Base-by-base conservation (phyloP, 257 asterid species). In the Thymus mandschuricus region DNA sequence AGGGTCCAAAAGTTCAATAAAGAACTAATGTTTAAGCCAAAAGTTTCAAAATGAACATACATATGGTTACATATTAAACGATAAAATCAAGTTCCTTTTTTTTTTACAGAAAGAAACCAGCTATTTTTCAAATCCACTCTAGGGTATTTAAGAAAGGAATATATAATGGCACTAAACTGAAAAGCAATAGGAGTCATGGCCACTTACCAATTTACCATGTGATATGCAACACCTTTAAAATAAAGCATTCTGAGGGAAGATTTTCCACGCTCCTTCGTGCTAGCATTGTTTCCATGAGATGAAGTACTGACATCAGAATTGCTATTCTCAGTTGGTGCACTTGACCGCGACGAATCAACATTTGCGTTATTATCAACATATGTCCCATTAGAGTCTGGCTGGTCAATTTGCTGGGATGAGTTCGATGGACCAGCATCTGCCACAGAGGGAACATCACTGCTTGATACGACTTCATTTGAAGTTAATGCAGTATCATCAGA, bases 121-220 rank as follows among this genome's bases (percentile, higher is more conserved):
- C 64, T 29, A 43, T 2, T 9, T 31, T 29, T 5, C 43, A 71
- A 48, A 8, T 63, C 71, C 38, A 55, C 38, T 45, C 10, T 55
- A 12, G n/a, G 27, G 41, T 45, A 43, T 40, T 48, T 40, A n/a
- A 57, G 59, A 62, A 54, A 76, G 65, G 55, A 33, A 65, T 12
- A 72, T 27, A 64, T 63, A 64, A 61, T 41, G 35, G 57, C 61
- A 66, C 5, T 60, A 57, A 64, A 45, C 57, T 8, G 30, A 54
- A 68, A 71, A 57, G 69, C 54, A 45, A 43, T 62, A 51, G 50
- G 48, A 72, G n/a, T 71, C 66, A 67, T 71, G 74, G 77, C 43
- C n/a, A 66, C 91, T 78, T 64, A 94, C 99, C 99, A 91, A 87
- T 94, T 94, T 73, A 94, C 99, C 98, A 94, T 94, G 87, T 91